Evolutionary conservation across 2,329 filamentous ascomycete species (phyloP), one percentile per base, ranked within the genome.

Genomic region (Fusarium dlaminii): DNA sequence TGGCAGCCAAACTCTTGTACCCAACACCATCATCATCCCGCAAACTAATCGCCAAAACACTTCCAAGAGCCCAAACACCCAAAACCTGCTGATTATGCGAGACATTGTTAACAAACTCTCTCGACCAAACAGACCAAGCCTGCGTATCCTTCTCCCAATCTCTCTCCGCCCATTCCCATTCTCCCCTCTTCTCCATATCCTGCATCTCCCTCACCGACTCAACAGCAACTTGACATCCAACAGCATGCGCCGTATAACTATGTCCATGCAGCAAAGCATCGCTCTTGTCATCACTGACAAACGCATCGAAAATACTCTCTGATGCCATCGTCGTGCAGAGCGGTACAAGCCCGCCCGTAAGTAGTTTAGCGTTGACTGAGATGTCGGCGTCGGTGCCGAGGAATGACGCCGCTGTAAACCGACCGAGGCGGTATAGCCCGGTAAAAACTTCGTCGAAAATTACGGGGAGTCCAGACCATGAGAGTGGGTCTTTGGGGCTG

Each of bases 401-500:
- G 80, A 96, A 93, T 0, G 91, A 91, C 1, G 92, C 90, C 0
- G 93, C 87, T 3, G 89, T 91, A 78, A 92, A 90, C 43, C 91
- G 89, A 5, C 94, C 94, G 1, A 97, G 90, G 18, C 94, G 93
- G 80, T 95, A 95, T 9, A 97, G 85, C 3, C 94, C 94, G 0
- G 94, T 96, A 82, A 97, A 97, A 40, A 97, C 94, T 80, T 97
- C 94, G 79, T 97, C 94, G 73, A 94, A 94, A 75, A 97, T 86
- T 43, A 97, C 84, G 0, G 94, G 94, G 8, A 97, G 87, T 5
- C 94, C 93, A 4, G 86, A 86, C 94, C 94, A 97, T 36, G 84
- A 73, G 14, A 75, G 77, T 37, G 75, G 57, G 39, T 78, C 74
- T 15, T 32, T 24, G n/a, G 76, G 64, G 42, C 68, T 14, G 22